These are phyloP conservation scores for Camelina laxa DNA, from an alignment of 345 rosid species.

Conservation along the genomic window DNA sequence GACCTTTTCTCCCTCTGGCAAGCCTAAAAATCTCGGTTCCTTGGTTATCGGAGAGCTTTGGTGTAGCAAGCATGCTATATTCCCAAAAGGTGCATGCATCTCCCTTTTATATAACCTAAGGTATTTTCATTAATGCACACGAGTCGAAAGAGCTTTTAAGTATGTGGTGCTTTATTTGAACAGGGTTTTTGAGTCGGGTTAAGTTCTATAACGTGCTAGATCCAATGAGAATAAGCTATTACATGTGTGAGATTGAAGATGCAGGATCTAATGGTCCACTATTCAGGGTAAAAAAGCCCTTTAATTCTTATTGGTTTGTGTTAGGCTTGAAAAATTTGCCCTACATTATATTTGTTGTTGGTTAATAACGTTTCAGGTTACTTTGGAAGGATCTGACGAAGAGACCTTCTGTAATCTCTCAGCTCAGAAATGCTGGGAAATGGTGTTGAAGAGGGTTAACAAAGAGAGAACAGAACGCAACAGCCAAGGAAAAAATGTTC, in stretches of 20 bases:
- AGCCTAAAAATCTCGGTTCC: constrained; percentile 61
- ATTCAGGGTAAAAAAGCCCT: constrained; percentile 62
- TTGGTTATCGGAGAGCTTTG: constrained; percentile 58
- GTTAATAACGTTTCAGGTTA: constrained; percentile 55
- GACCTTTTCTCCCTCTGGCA: constrained; percentile 32
- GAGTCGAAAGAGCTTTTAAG: not conserved
- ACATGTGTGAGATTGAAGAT: constrained; percentile 74
- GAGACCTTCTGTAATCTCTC: constrained; percentile 59
- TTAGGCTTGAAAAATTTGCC: not conserved
- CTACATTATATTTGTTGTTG: not conserved
- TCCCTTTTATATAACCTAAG: not conserved
- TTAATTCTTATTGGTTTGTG: constrained; percentile 12
- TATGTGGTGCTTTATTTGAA: constrained; percentile 16
- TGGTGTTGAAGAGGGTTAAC: constrained; percentile 61
- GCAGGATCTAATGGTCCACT: constrained; percentile 77
- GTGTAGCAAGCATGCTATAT: constrained; percentile 63
- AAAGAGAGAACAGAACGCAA: constrained; percentile 2
- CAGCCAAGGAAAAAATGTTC: constrained; percentile 17
- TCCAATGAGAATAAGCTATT: constrained; percentile 58
- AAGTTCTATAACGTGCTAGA: constrained; percentile 59
- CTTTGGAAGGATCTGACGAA: constrained; percentile 62
- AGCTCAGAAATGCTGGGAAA: constrained; percentile 81
- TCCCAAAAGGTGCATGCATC: constrained; percentile 67
- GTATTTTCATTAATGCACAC: not conserved
- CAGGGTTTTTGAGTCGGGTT: constrained; percentile 77